phyloP scores from a whole-genome alignment of 148 eudicot genomes.

The Rhododendron ferrugineum region DNA sequence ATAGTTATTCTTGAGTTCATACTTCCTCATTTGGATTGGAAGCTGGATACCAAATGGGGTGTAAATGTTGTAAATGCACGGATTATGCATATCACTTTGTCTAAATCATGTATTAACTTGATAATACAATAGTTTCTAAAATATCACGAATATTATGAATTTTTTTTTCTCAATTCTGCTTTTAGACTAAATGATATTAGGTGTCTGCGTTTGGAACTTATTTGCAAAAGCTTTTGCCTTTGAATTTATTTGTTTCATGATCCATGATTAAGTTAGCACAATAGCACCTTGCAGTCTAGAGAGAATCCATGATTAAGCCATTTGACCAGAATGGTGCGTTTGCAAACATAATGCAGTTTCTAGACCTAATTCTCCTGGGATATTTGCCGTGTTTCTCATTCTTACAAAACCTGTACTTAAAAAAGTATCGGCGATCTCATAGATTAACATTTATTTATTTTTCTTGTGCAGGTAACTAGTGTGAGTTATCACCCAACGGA shows the following conservation, averaged over 20 bases:
- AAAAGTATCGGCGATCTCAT: not conserved
- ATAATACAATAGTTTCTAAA: not conserved
- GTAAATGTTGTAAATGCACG: not conserved
- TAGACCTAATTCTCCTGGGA: not conserved
- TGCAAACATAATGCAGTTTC: not conserved
- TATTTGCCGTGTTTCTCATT: not conserved
- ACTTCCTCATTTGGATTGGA: not conserved
- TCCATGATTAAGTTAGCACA: not conserved
- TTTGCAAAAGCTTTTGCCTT: not conserved
- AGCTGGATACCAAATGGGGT: not conserved
- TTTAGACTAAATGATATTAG: not conserved
- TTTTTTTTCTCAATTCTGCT: not conserved
- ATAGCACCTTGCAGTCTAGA: not conserved
- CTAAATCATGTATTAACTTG: not conserved
- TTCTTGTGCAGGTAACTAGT: constrained; percentile 68
- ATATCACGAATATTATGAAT: not conserved
- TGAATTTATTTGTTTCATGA: not conserved
- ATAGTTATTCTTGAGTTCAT: not conserved
- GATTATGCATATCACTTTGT: not conserved
- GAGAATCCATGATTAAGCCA: not conserved
- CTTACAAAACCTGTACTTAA: not conserved
- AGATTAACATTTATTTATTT: not conserved
- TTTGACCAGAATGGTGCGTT: not conserved
- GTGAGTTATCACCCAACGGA: constrained; percentile 97
- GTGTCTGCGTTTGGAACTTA: not conserved